Percentiles rank a stretch among this genome's conserved stretches.
Conservation (phyloP, 2,329 filamentous ascomycete genomes). For the Penicillium concentricum region DNA sequence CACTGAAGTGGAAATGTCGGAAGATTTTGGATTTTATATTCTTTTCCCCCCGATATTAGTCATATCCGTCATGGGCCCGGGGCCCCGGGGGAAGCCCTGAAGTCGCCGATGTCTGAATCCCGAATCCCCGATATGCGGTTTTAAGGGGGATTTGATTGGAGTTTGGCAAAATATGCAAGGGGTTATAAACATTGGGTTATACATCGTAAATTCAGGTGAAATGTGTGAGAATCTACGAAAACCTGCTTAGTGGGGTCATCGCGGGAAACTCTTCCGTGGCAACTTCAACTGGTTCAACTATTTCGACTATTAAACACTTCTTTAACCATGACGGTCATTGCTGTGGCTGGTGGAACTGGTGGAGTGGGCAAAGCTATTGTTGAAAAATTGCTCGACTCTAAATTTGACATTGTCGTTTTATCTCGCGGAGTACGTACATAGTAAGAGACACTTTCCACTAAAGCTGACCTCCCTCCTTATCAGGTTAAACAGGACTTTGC, state of each 20-base stretch:
- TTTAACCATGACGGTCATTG: constrained; percentile 41
- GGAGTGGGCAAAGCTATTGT: constrained; percentile 49
- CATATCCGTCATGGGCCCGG: constrained; percentile 11
- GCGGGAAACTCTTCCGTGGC: background rate
- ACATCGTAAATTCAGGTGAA: background rate
- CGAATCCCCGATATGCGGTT: constrained; percentile 22
- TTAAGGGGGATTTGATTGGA: background rate
- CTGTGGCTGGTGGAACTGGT: constrained; percentile 50
- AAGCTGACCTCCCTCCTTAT: background rate
- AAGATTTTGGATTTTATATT: constrained; percentile 17
- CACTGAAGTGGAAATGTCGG: background rate
- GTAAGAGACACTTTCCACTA: background rate
- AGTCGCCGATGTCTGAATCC: constrained; percentile 24
- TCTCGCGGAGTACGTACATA: constrained; percentile 38
- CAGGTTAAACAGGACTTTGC: constrained; percentile 2
- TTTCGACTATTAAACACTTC: background rate
- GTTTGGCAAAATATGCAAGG: background rate
- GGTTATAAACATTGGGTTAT: background rate
- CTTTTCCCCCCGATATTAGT: constrained; percentile 20
- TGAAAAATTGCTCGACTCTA: constrained; percentile 39
- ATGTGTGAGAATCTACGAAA: background rate
- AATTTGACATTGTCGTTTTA: constrained; percentile 44
- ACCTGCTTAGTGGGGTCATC: background rate
- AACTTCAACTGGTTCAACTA: background rate
- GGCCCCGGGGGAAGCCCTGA: background rate